Percentiles rank a stretch among this genome's conserved stretches.
phyloP scores from a whole-genome alignment of 2,329 filamentous ascomycete species.

The Aureobasidium zeae region DNA sequence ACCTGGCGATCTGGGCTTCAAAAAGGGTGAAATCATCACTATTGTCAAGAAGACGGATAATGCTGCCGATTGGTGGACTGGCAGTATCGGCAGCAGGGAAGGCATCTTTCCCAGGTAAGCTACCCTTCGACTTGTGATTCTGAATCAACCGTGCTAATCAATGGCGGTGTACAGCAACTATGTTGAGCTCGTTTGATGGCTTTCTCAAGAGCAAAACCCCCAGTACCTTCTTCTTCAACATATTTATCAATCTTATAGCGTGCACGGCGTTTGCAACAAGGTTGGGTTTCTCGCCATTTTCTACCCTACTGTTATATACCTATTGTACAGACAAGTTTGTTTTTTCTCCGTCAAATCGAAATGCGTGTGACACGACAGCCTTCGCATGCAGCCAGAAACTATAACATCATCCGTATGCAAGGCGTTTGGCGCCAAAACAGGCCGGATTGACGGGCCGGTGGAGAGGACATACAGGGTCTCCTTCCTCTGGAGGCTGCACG shows the following conservation, averaged over 20 bases:
- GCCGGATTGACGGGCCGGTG: no score
- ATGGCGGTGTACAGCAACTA: constrained; percentile 22
- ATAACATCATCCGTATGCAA: no score
- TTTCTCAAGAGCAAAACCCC: no score
- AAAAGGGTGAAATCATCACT: constrained; percentile 94
- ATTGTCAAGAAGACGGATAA: constrained; percentile 91
- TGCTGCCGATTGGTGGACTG: constrained; percentile 96
- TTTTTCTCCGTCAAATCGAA: no score
- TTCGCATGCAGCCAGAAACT: no score
- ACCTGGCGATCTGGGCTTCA: constrained; percentile 84
- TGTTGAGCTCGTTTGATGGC: constrained; percentile 24
- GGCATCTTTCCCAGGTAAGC: constrained; percentile 83
- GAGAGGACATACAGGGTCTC: no score
- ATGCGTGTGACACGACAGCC: no score
- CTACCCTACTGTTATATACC: constrained; percentile 11
- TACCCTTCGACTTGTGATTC: not conserved
- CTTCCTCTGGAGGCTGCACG: no score
- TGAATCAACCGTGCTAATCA: not conserved
- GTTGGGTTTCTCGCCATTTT: not conserved
- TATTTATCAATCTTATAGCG: no score
- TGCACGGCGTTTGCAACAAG: constrained; percentile 12
- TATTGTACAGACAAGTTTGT: constrained; percentile 3
- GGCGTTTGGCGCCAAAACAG: no score
- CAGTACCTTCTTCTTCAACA: no score
- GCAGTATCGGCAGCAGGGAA: constrained; percentile 70